Evolutionary conservation across 805 yeast species (phyloP), one percentile per base, ranked within the genome.

Genomic region (Candida vaughaniae): DNA sequence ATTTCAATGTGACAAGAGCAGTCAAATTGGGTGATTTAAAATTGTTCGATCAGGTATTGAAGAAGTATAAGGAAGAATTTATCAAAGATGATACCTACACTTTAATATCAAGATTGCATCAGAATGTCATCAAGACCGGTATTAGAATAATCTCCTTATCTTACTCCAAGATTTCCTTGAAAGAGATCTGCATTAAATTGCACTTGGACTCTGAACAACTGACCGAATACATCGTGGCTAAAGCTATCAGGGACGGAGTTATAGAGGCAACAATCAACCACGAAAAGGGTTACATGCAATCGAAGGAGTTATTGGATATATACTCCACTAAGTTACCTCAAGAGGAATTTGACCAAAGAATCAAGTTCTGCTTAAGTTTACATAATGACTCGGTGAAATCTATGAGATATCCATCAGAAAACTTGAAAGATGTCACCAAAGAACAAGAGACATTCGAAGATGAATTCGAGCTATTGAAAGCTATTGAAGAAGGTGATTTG

Each of bases 61-160:
- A 68, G 25, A 75, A 77, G 50, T 82, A 82, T 56, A 85, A 81
- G 46, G 62, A 62, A 1, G 67, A 62, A 25, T 79, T 90, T 48
- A 73, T 80, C 53, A 74, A 68, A 41, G 99, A 93, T 62, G 87
- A 83, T 33, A 86, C 82, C 50, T 86, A 80, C 58, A 85, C 87
- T 26, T 73, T 93, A 51, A 93, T 93, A 30, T 74, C 88, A 31
- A 79, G 98, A 54, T 73, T 93, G 56, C 85, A 97, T 60, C 96
- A 95, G 57, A 93, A 91, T 60, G 99, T 93, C 44, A 93, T 93
- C 64, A 93, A 91, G 66, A 90, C 99, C 1, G 99, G 99, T 55
- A 88, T 93, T 43, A 78, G 98, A 61, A 85, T 87, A 53, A 87
- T 93, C 55, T 86, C 96, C 9, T 69, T 93, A 52, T 82, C 96